Evolutionary conservation across 2,329 filamentous ascomycete genomes (phyloP).

Genomic region (Pseudocercospora crystallina): DNA sequence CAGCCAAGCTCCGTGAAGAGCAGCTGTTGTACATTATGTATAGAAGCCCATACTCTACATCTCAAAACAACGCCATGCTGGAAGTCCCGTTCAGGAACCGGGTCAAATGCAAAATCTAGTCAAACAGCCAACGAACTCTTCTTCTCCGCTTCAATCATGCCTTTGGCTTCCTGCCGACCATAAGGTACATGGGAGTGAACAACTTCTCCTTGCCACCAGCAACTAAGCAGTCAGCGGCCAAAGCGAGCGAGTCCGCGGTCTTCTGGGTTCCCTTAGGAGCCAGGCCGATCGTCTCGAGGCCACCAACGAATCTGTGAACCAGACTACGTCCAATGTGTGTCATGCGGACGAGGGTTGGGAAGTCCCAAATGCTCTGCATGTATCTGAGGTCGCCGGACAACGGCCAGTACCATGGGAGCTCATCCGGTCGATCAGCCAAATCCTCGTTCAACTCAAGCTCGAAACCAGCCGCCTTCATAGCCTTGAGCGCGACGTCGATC

Average conservation of each 20-base stretch:
- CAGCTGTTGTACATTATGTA: too few species aligned
- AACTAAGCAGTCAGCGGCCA: slow-evolving; percentile 81
- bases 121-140: too few species aligned
- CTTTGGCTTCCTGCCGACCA: slow-evolving; percentile 82
- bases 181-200: slow-evolving; percentile 98
- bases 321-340: slow-evolving; percentile 76
- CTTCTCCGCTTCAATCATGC: too few species aligned
- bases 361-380: slow-evolving; percentile 73
- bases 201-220: slow-evolving; percentile 83
- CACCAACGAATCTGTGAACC: slow-evolving; percentile 74
- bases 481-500: slow-evolving; percentile 74
- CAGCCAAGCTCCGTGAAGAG: too few species aligned
- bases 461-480: slow-evolving; percentile 86
- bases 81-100: too few species aligned
- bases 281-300: slow-evolving; percentile 73
- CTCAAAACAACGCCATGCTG: too few species aligned
- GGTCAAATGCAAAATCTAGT: too few species aligned
- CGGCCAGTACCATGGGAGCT: slow-evolving; percentile 91
- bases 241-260: slow-evolving; percentile 83
- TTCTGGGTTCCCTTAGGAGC: slow-evolving; percentile 88
- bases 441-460: slow-evolving; percentile 82
- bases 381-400: slow-evolving; percentile 82
- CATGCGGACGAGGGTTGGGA: slow-evolving; percentile 84
- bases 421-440: slow-evolving; percentile 72
- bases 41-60: too few species aligned